Base-by-base conservation (phyloP, 106 monocot species). In the Narthecium ossifragum region DNA sequence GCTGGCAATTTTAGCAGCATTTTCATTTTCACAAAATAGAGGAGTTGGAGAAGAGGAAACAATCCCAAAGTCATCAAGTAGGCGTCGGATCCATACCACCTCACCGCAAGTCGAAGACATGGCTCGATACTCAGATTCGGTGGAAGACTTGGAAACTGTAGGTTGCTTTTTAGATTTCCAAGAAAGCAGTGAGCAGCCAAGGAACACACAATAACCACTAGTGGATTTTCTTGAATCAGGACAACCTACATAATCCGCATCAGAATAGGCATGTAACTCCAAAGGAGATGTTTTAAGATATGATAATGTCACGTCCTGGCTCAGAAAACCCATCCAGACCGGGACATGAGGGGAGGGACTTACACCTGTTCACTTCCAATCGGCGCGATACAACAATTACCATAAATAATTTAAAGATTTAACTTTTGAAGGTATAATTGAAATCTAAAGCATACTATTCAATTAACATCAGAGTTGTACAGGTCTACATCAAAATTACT, bases 41-140 rank as follows among this genome's bases (percentile, higher is more conserved):
- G 1, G 30, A 21, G 8, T 14, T n/a, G 47, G 8, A n/a, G 25
- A 15, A 31, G 53, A 29, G 2, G 13, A 2, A 30, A 4, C 14
- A 14, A 31, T 53, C 2, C 30, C 14, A 17, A 53, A 31, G 17
- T 53, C 53, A 29, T 2, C 0, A 10, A 62, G 15, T 3, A 1
- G 1, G 20, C 2, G 45, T 6, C 5, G 21, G 12, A 63, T 22
- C 63, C 63, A 63, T 22, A 12, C 2, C 0, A 50, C 3, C 31
- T 49, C 49, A 50, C 63, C 32, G 14, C 11, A 12, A 21, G 2
- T 26, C n/a, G n/a, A 21, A 12, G 33, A 17, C 9, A 63, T 32
- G 9, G 34, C 37, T 2, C 49, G 48, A 24, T 63, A 34, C 20
- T 63, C 63, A 9, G n/a, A 14, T 33, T 63, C 63, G 24, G 47